Conservation (phyloP, 1,284 basidiomycete species). For the Ceratorhiza oryzae-sativae region DNA sequence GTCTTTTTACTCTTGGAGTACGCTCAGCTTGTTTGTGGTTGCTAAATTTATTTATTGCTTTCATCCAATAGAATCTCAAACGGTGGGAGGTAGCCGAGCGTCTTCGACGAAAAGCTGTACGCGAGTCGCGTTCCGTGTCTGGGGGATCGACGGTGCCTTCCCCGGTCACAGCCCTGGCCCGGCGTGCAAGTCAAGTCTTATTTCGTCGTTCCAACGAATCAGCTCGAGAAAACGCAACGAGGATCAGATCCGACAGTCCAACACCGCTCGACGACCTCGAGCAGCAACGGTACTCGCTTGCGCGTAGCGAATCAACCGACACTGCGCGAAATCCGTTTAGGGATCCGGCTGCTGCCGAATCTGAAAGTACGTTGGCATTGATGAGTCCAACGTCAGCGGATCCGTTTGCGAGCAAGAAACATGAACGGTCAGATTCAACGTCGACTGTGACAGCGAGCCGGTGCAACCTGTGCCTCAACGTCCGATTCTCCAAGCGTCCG, state of each 20-base stretch:
- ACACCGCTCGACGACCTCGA: conserved; percentile 32
- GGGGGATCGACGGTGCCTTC: conserved; percentile 10
- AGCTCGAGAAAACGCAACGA: neutral
- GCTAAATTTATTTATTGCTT: conserved; percentile 11
- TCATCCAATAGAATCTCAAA: conserved; percentile 27
- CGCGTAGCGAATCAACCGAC: conserved; percentile 14
- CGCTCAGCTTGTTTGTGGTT: neutral
- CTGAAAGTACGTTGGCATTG: conserved; percentile 1
- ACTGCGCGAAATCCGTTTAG: conserved; percentile 30
- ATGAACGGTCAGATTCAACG: conserved; percentile 18
- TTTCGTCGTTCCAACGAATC: conserved; percentile 22
- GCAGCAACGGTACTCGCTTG: conserved; percentile 22
- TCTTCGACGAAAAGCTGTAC: conserved; percentile 35
- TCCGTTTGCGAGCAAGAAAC: conserved; percentile 24
- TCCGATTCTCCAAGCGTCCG: conserved; percentile 18
- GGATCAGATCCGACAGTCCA: conserved; percentile 14
- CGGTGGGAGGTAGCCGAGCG: conserved; percentile 31
- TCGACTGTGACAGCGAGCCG: conserved; percentile 30
- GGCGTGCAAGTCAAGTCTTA: conserved; percentile 25
- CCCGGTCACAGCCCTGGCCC: conserved; percentile 12
- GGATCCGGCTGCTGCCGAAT: conserved; percentile 8
- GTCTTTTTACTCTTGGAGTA: neutral
- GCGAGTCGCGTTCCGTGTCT: conserved; percentile 28
- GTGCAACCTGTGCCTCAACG: conserved; percentile 22
- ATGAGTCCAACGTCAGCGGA: conserved; percentile 26